Evolutionary conservation across 2,329 filamentous ascomycete genomes (phyloP), one percentile per base, ranked within the genome.

Genomic region (Diaporthe eres): DNA sequence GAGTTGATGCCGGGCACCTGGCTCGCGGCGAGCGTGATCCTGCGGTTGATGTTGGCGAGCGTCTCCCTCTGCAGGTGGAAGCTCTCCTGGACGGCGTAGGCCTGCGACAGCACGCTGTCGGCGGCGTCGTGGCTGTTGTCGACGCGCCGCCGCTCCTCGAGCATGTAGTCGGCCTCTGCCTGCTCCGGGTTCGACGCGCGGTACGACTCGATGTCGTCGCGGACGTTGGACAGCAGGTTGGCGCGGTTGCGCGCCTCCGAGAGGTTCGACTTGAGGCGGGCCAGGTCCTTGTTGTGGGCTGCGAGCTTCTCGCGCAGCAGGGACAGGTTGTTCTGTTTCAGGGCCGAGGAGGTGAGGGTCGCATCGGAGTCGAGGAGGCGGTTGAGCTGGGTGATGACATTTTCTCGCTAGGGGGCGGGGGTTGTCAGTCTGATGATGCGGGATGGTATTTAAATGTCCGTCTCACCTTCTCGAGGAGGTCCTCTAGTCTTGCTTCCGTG

Each of bases 251-350:
- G 94, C 67, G 94, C 92, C 79, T 96, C 93, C 71, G 91, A 85
- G 71, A 99, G 92, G 75, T 92, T 90, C 39, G 91, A 88, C 76
- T 92, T 93, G 71, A 98, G 89, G 13, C 95, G 94, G 6, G 88
- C 85, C 51, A 98, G 91, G 84, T 98, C 96, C 78, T 93, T 93
- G 77, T 93, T 92, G 87, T 99, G 96, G 82, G 98, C 94, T 51
- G 92, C 88, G 22, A 98, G 92, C 83, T 98, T 94, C 86, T 98
- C 96, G 79, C 95, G 94, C 80, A 98, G 95, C 42, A 98, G 93
- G 76, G 94, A 90, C 51, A 99, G 92, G 83, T 98, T 98, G 87
- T 96, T 98, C 82, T 98, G 96, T 86, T 98, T 98, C n/a, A 98
- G 90, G 74, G 96, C 95, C 51, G 96, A 98, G 60, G 95, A 93